Base-by-base conservation (phyloP, 805 yeast genomes). In the Alloascoidea hylecoeti region DNA sequence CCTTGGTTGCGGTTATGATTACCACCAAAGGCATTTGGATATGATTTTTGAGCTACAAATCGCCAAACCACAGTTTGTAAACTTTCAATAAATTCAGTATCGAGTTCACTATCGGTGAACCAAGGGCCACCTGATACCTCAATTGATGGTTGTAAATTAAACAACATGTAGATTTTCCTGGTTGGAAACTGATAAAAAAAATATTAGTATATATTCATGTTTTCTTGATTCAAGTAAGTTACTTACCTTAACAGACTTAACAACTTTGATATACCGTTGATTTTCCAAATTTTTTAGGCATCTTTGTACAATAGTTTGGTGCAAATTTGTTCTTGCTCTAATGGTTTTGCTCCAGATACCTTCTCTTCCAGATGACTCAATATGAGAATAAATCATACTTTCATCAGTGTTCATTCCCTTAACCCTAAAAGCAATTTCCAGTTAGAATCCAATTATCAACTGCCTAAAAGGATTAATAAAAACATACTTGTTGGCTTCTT, bases 121-220 rank as follows among this genome's bases (percentile, higher is more conserved):
- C 98, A 92, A 3, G 97, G 97, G 3, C 98, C 98, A 46, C 98
- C 98, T 0, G 97, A 92, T 30, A 92, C 92, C 46, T 89, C 97
- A 23, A 84, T 78, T 2, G 94, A 80, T 4, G 98, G 98, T 53
- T 86, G 95, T 46, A 92, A 63, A 51, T 84, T 78, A 54, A 88
- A 89, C 39, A 92, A 66, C 97, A 92, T 92, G 58, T 89, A 94
- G 27, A 92, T 89, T 52, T 92, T 92, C 46, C 98, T 70, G 1
- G 96, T 89, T 12, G 97, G 96, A 56, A 72, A 77, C 51, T 61
- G 16, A 15, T 9, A 9, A n/a, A 9, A 9, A n/a, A 23, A 23
- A 23, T 23, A 9, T n/a, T n/a, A n/a, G 30, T n/a, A 9, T 9
- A 23, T 23, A 9, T 23, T n/a, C 13, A 9, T 23, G n/a, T 9